Percentiles rank a stretch among this genome's conserved stretches.
These are phyloP conservation scores for Thalassiosira exigua DNA, from an alignment of 352 stramenopile species.

Conservation along the genomic window DNA sequence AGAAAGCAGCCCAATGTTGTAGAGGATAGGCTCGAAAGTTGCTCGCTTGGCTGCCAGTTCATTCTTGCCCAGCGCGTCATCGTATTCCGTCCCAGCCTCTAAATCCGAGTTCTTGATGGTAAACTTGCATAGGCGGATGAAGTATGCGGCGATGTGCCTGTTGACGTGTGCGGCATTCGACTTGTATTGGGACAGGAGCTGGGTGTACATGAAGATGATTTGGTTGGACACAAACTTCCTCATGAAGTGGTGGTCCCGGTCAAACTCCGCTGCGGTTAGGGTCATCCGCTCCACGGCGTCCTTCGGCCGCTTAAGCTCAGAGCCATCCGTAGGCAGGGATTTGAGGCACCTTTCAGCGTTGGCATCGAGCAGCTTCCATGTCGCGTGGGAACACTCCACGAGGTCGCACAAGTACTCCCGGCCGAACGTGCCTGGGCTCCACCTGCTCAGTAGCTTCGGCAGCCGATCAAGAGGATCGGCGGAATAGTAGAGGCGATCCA, in stretches of 20 bases:
- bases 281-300: slow-evolving; percentile 75
- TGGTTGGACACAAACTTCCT: slow-evolving; percentile 81
- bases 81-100: slow-evolving; percentile 39
- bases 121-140: slow-evolving; percentile 71
- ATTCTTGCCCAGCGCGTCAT: slow-evolving; percentile 50
- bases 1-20: slow-evolving; percentile 76
- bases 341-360: slow-evolving; percentile 53
- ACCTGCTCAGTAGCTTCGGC: slow-evolving; percentile 68
- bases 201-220: slow-evolving; percentile 77
- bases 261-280: slow-evolving; percentile 70
- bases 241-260: slow-evolving; percentile 69
- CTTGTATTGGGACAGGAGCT: slow-evolving; percentile 79
- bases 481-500: slow-evolving; percentile 81
- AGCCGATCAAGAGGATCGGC: slow-evolving; percentile 77
- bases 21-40: slow-evolving; percentile 82
- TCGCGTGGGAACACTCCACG: slow-evolving; percentile 73
- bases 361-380: slow-evolving; percentile 75
- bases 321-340: slow-evolving; percentile 25
- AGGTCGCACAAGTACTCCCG: slow-evolving; percentile 83
- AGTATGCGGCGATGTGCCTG: slow-evolving; percentile 76
- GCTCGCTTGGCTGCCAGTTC: slow-evolving; percentile 55
- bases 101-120: slow-evolving; percentile 52
- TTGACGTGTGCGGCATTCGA: slow-evolving; percentile 76
- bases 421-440: slow-evolving; percentile 70
- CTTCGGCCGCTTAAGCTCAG: slow-evolving; percentile 42